phyloP scores from a whole-genome alignment of 192 early-diverging fungal species.

The Gigaspora rosea region DNA sequence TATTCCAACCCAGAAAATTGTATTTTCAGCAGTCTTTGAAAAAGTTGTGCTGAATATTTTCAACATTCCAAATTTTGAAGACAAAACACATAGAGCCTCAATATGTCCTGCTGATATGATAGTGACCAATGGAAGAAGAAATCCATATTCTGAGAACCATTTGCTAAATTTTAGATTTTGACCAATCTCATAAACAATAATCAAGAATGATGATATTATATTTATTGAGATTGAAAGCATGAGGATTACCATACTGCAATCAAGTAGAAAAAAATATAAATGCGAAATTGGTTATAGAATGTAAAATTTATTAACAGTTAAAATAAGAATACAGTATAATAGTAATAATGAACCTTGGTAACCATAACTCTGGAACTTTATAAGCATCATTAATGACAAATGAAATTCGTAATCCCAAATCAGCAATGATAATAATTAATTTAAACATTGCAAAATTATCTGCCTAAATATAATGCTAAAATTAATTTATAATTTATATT shows the following conservation, averaged over 20 bases:
- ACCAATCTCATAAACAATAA: not conserved
- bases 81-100: not conserved
- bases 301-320: not conserved
- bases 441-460: no score
- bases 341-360: slow-evolving; percentile 3
- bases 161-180: not conserved
- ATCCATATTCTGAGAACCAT: not conserved
- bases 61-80: not conserved
- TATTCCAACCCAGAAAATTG: not conserved
- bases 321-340: not conserved
- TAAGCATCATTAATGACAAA: no score
- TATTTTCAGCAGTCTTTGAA: not conserved
- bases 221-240: not conserved
- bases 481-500: no score
- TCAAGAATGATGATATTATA: not conserved
- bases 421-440: no score
- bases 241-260: not conserved
- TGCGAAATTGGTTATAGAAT: not conserved
- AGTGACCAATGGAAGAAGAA: not conserved
- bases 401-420: no score
- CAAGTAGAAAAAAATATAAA: not conserved
- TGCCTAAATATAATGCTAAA: no score
- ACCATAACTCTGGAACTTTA: no score
- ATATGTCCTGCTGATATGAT: not conserved
- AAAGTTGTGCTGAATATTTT: not conserved